A percentile compares a stretch with the other conserved stretches of the same genome.
Conservation (phyloP, 202 grass and related monocot species). For the Miscanthus sacchariflorus region DNA sequence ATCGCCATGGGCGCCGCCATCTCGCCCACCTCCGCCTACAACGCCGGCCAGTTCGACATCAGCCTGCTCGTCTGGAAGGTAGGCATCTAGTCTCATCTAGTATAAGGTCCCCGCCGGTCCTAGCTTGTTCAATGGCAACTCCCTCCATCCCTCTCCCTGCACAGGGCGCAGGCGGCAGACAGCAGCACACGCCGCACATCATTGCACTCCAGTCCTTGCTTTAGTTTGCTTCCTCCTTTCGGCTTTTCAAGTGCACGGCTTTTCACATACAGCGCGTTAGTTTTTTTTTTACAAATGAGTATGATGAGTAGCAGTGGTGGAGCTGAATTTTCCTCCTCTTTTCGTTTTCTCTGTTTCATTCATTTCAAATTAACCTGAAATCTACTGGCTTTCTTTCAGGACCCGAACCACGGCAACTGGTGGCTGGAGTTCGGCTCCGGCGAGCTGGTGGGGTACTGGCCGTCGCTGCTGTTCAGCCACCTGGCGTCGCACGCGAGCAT, state of each 20-base stretch:
- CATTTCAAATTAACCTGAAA: neutral
- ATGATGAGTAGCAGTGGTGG: neutral
- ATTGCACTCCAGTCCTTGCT: slow-evolving; percentile 21
- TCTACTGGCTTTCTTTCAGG: slow-evolving; percentile 11
- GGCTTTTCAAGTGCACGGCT: slow-evolving; percentile 33
- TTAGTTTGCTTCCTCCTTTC: slow-evolving; percentile 1
- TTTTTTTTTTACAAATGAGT: too few species aligned
- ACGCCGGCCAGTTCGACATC: slow-evolving; percentile 77
- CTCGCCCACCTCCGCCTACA: slow-evolving; percentile 76
- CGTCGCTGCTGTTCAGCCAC: slow-evolving; percentile 85
- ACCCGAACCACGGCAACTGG: slow-evolving; percentile 94
- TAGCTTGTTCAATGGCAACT: too few species aligned
- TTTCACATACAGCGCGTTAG: neutral
- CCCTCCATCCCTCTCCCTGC: too few species aligned
- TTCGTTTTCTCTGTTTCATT: too few species aligned
- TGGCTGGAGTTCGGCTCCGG: slow-evolving; percentile 91
- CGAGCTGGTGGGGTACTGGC: slow-evolving; percentile 85
- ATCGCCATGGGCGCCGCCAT: slow-evolving; percentile 93
- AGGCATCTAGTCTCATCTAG: neutral
- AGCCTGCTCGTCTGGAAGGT: slow-evolving; percentile 90
- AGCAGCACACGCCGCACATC: slow-evolving; percentile 29
- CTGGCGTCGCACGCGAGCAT: slow-evolving; percentile 80
- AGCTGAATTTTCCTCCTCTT: neutral
- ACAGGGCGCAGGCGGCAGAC: neutral
- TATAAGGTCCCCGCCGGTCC: too few species aligned